Evolutionary conservation across 1,139 yeast genomes (phyloP).

Genomic region (Lodderomyces metapsilosis): DNA sequence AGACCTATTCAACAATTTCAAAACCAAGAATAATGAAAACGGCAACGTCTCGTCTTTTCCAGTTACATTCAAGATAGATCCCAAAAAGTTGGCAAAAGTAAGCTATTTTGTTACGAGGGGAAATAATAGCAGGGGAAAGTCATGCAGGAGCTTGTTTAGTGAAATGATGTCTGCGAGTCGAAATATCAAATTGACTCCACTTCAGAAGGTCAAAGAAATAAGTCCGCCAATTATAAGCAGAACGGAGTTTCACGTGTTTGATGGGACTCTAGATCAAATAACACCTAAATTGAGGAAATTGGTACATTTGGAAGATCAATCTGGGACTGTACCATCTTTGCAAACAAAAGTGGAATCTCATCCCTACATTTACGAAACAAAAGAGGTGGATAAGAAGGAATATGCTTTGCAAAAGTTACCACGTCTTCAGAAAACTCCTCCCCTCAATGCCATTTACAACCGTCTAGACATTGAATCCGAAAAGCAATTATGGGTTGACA

Average conservation of each 20-base stretch:
- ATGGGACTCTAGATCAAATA: constrained; percentile 1
- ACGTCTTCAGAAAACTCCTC: constrained; percentile 13
- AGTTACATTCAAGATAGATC: constrained; percentile 24
- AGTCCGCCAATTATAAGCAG: constrained; percentile 19
- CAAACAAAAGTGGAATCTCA: background rate
- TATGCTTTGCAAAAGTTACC: constrained; percentile 16
- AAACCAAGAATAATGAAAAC: background rate
- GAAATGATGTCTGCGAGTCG: constrained; percentile 27
- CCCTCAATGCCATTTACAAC: constrained; percentile 22
- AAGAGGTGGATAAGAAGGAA: background rate
- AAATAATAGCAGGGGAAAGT: constrained; percentile 12
- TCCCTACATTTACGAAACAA: background rate
- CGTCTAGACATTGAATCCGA: constrained; percentile 11
- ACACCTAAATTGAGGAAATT: background rate
- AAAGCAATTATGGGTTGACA: constrained; percentile 39
- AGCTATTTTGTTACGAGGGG: constrained; percentile 35
- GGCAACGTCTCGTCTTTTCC: background rate
- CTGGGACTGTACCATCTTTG: constrained; percentile 1
- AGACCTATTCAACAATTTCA: constrained; percentile 14
- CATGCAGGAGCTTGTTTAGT: constrained; percentile 8
- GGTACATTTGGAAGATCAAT: background rate
- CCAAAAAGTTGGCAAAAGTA: constrained; percentile 26
- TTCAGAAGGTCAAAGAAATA: constrained; percentile 25
- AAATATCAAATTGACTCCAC: constrained; percentile 20
- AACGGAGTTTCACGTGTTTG: constrained; percentile 22